These are phyloP conservation scores for Botrytis medusae DNA, from an alignment of 2,329 filamentous ascomycete genomes.

Conservation along the genomic window DNA sequence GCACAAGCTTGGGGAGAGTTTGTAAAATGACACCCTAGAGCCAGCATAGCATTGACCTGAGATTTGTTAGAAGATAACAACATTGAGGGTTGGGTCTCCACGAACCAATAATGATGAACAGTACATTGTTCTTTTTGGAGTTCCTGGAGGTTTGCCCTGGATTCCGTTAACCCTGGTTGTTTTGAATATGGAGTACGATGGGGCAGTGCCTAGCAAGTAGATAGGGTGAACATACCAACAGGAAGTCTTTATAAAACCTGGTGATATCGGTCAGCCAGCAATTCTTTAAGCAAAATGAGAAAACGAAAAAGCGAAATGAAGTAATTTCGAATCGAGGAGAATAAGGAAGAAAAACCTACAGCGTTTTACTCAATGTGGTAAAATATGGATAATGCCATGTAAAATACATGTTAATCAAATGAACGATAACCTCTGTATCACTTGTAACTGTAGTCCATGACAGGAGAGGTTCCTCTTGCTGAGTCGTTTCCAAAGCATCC, in stretches of 20 bases:
- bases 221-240: background rate
- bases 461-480: constrained; percentile 62
- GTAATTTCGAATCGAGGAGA: background rate
- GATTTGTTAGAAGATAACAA: constrained; percentile 71
- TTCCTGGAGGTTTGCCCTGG: constrained; percentile 57
- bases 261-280: background rate
- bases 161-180: background rate
- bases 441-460: constrained; percentile 87
- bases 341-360: constrained; percentile 42
- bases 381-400: constrained; percentile 98
- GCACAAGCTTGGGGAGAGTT: constrained; percentile 70
- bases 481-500: constrained; percentile 36
- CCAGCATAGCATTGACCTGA: constrained; percentile 90
- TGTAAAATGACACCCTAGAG: constrained; percentile 91
- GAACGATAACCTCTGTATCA: constrained; percentile 75
- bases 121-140: constrained; percentile 62
- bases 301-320: too few species aligned
- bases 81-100: background rate
- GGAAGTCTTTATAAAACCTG: constrained; percentile 73
- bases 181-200: background rate
- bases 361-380: constrained; percentile 78
- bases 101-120: constrained; percentile 76
- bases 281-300: background rate
- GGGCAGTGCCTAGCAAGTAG: background rate
- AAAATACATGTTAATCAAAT: constrained; percentile 97